Conservation (phyloP, 495 filamentous ascomycete genomes). For the Tuber brumale region DNA sequence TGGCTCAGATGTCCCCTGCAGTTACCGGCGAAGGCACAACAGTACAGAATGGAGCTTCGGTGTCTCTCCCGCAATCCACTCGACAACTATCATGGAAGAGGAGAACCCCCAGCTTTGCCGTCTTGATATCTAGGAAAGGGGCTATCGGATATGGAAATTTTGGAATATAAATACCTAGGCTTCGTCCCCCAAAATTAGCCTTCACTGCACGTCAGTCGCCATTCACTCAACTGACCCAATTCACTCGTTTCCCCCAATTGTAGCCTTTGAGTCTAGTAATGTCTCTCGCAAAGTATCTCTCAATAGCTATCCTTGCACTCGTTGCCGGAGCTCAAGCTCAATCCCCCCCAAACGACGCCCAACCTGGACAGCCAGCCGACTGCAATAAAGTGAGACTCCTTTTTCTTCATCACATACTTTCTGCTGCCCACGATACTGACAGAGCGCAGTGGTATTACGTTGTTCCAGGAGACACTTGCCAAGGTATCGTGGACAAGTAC, state of each 20-base stretch:
- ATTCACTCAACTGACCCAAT: not conserved
- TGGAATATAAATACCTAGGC: not conserved
- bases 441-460: not conserved
- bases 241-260: not conserved
- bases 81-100: not conserved
- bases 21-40: not conserved
- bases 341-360: too few relatives aligned
- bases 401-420: not conserved
- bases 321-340: not conserved
- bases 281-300: not conserved
- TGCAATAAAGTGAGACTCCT: not conserved
- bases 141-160: not conserved
- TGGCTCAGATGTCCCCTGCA: not conserved
- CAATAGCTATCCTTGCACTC: not conserved
- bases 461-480: not conserved
- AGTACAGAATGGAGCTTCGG: not conserved
- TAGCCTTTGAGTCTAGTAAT: not conserved
- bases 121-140: not conserved
- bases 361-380: not conserved
- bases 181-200: not conserved
- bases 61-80: not conserved
- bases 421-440: not conserved
- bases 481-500: too few relatives aligned
- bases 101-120: not conserved
- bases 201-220: not conserved